Evolutionary conservation across 768 basidiomycete species (phyloP), one percentile per base, ranked within the genome.

Genomic region (Naganishia kalamii): DNA sequence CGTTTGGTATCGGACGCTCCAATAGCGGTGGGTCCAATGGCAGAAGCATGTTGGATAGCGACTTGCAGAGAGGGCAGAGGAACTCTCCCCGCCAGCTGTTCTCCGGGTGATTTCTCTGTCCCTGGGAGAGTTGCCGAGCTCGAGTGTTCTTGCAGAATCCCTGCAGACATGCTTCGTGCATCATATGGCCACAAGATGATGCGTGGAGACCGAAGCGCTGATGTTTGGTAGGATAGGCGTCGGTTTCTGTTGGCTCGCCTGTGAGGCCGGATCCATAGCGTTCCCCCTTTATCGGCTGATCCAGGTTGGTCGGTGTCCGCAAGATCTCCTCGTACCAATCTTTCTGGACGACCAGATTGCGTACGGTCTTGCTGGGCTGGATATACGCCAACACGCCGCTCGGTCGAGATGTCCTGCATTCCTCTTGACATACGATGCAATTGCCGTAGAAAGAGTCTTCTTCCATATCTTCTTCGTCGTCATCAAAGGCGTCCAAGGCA

Each of bases 361-460:
- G 84, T 19, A 97, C 81, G 47, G 92, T 79, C 49, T 88, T 83
- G 75, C 92, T 93, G 0, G 93, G 88, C 72, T 97, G 94, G 7
- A 99, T 75, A 49, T 93, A 80, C 0, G 89, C 90, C 19, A 99
- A 84, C 32, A 85, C 84, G 5, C 96, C 96, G 76, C 96, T 98
- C 0, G 89, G 81, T 66, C 84, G 83, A 17, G 82, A 79, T 2
- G 83, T 74, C 69, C 85, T 88, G 59, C 97, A 84, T 66, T 92
- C 90, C 74, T 98, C 96, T 75, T 98, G 96, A 70, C 96, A 99
- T 11, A 98, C 92, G 68, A 99, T 98, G 75, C 96, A 99, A n/a
- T 87, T 88, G 2, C 94, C 94, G 66, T 86, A 87, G 2, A 57
- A 35, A 13, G 87, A 87, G 1, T 77, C 79, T 11, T 70, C 67